These are phyloP conservation scores for Trametes cinnabarina DNA, from an alignment of 768 basidiomycete genomes.

Conservation along the genomic window DNA sequence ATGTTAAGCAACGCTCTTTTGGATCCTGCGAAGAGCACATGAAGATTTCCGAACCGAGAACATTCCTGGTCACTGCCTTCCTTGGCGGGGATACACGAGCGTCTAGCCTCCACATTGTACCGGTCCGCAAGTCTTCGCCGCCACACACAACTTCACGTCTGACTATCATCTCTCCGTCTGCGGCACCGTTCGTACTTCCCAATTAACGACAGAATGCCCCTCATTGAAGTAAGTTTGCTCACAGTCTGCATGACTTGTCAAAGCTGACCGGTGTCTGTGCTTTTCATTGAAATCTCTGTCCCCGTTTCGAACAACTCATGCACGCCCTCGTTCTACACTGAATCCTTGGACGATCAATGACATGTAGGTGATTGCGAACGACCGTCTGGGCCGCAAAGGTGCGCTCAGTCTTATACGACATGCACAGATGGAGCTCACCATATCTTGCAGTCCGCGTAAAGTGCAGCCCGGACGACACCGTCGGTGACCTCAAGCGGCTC, in stretches of 20 bases:
- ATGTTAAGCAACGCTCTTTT: too few species aligned
- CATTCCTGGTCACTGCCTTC: background rate
- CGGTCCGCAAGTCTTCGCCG: background rate
- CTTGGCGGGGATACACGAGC: background rate
- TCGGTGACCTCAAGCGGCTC: slow-evolving; percentile 95
- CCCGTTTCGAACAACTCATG: background rate
- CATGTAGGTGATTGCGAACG: slow-evolving; percentile 85
- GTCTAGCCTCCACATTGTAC: background rate
- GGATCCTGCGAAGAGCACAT: too few species aligned
- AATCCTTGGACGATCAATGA: background rate
- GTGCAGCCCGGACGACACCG: slow-evolving; percentile 92
- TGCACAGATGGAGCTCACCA: too few species aligned
- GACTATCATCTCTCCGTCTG: background rate
- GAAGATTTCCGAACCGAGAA: background rate
- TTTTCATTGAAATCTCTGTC: background rate
- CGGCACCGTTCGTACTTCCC: background rate
- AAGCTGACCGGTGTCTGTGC: background rate
- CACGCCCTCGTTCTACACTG: too few species aligned
- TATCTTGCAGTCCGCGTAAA: slow-evolving; percentile 78
- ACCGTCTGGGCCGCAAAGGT: slow-evolving; percentile 95
- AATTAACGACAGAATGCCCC: slow-evolving; percentile 23
- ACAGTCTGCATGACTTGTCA: background rate
- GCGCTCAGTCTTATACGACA: slow-evolving; percentile 6
- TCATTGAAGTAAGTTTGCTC: slow-evolving; percentile 32
- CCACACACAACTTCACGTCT: background rate